A percentile compares a stretch with the other conserved stretches of the same genome.
Conservation (phyloP, 1,284 basidiomycete genomes). For the Fistulinella staudtii region DNA sequence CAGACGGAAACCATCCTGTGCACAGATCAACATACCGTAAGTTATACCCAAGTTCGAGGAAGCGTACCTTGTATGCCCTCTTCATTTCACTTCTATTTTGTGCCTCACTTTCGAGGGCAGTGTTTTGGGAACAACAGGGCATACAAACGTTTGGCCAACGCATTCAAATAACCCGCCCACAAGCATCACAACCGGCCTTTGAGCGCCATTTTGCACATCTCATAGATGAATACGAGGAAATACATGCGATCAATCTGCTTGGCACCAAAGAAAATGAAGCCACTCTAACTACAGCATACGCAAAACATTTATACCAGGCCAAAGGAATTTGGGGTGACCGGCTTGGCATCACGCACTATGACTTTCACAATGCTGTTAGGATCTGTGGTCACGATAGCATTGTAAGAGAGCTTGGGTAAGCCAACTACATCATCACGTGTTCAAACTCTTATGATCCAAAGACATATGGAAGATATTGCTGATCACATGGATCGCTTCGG, state of each 20-base stretch:
- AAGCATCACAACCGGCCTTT: constrained; percentile 94
- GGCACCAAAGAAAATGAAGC: constrained; percentile 92
- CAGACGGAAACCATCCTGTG: constrained; percentile 91
- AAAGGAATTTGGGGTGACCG: constrained; percentile 54
- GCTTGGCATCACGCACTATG: constrained; percentile 82
- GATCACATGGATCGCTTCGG: constrained; percentile 79
- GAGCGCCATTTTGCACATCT: constrained; percentile 90
- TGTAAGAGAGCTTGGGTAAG: constrained; percentile 67
- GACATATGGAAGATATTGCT: constrained; percentile 56
- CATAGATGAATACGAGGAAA: constrained; percentile 74
- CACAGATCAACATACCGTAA: constrained; percentile 79
- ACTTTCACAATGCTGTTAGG: constrained; percentile 86
- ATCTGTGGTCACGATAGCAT: constrained; percentile 89
- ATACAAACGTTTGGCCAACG: constrained; percentile 86
- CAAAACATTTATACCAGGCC: constrained; percentile 67
- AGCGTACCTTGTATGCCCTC: constrained; percentile 79
- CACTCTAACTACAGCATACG: constrained; percentile 79
- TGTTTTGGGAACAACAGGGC: constrained; percentile 99
- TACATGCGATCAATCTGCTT: constrained; percentile 86
- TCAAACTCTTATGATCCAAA: constrained; percentile 28
- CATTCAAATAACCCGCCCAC: constrained; percentile 92
- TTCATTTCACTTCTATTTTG: constrained; percentile 10
- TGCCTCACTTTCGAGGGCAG: constrained; percentile 37
- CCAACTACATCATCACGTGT: constrained; percentile 8
- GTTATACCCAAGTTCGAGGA: constrained; percentile 91